Evolutionary conservation across 805 yeast genomes (phyloP).

Genomic region (Pichia thaimueangensis): DNA sequence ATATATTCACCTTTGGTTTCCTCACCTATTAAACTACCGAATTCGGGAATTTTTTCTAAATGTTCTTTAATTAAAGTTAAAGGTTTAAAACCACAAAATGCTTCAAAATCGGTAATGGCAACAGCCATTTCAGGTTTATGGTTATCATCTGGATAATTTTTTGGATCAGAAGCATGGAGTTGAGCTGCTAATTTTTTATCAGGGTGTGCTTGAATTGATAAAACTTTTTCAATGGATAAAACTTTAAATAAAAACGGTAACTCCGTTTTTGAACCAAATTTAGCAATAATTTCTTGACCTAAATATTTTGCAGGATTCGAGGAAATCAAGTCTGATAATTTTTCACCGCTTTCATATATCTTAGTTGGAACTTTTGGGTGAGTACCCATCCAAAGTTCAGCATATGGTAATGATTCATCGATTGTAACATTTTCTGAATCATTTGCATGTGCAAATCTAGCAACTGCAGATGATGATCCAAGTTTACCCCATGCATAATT

Average conservation of each 20-base stretch:
- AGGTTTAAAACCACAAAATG: slow-evolving; percentile 97
- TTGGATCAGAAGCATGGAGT: slow-evolving; percentile 77
- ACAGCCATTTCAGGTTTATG: slow-evolving; percentile 99
- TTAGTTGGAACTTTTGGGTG: slow-evolving; percentile 87
- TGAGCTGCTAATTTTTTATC: slow-evolving; percentile 77
- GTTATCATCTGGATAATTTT: slow-evolving; percentile 94
- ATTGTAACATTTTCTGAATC: slow-evolving; percentile 49
- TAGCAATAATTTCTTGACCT: slow-evolving; percentile 50
- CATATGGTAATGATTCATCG: slow-evolving; percentile 80
- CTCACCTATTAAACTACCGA: slow-evolving; percentile 61
- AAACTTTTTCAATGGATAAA: slow-evolving; percentile 83
- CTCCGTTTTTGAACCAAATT: slow-evolving; percentile 59
- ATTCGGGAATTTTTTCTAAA: slow-evolving; percentile 70
- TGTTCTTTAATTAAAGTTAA: slow-evolving; percentile 66
- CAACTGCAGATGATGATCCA: slow-evolving; percentile 83
- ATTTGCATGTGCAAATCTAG: slow-evolving; percentile 71
- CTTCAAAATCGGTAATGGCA: slow-evolving; percentile 93
- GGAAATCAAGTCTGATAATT: slow-evolving; percentile 63
- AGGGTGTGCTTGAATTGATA: slow-evolving; percentile 97
- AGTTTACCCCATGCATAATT: slow-evolving; percentile 51
- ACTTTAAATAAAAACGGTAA: slow-evolving; percentile 94
- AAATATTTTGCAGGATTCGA: slow-evolving; percentile 52
- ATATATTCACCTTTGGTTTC: slow-evolving; percentile 49
- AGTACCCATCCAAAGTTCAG: slow-evolving; percentile 99
- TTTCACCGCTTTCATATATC: slow-evolving; percentile 40